These are phyloP conservation scores for Colletotrichum godetiae DNA, from an alignment of 2,329 filamentous ascomycete species.

Conservation along the genomic window DNA sequence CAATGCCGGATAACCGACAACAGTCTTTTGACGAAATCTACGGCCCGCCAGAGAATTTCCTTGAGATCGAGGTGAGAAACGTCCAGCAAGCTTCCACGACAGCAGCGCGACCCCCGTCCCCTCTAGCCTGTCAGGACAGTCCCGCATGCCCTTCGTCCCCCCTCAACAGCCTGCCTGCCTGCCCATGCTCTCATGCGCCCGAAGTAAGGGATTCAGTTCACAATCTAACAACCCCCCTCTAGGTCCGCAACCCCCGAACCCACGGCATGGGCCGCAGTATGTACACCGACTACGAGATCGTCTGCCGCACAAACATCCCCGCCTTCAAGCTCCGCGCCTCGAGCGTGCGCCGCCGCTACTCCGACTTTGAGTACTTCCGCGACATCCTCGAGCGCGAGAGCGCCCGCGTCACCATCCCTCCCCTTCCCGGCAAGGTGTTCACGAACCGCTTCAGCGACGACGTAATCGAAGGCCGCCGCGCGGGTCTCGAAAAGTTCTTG, in stretches of 20 bases:
- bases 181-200: not conserved
- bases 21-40: slow-evolving; percentile 99
- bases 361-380: slow-evolving; percentile 98
- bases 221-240: slow-evolving; percentile 35
- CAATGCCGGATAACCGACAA: slow-evolving; percentile 79
- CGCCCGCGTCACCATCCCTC: slow-evolving; percentile 94
- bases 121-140: not conserved
- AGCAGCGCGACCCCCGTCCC: not conserved
- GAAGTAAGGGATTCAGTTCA: not conserved
- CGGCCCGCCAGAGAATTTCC: slow-evolving; percentile 96
- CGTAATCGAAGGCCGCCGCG: slow-evolving; percentile 93
- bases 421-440: slow-evolving; percentile 95
- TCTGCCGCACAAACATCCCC: slow-evolving; percentile 98
- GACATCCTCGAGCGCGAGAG: slow-evolving; percentile 97
- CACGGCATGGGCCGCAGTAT: slow-evolving; percentile 94
- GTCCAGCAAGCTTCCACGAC: slow-evolving; percentile 11
- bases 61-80: slow-evolving; percentile 88
- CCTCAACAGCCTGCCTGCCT: not conserved
- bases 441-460: slow-evolving; percentile 98
- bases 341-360: slow-evolving; percentile 91
- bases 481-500: slow-evolving; percentile 93
- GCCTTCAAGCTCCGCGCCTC: slow-evolving; percentile 96
- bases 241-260: slow-evolving; percentile 94
- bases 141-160: not conserved
- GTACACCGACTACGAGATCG: slow-evolving; percentile 99